Base-by-base conservation (phyloP, 1,284 basidiomycete genomes). In the Pulchroboletus neoregius region DNA sequence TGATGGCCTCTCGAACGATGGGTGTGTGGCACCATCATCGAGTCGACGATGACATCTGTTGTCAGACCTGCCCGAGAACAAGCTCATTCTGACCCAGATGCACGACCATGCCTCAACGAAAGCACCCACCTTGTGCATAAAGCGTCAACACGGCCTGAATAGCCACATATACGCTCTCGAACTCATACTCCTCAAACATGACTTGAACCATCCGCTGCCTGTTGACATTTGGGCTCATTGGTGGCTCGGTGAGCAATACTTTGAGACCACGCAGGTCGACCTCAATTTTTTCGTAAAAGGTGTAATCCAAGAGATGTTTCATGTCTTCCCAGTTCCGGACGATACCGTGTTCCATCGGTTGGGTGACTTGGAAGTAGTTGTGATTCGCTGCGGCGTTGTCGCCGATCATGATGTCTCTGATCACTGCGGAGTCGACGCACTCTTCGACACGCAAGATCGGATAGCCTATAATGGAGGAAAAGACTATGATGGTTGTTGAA, bases 291-390 rank as follows among this genome's bases (percentile, higher is more conserved):
- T 97, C 91, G 64, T 92, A 78, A 68, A 99, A 99, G 2, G 95
- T 99, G 68, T 99, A 98, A 71, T 99, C 86, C 96, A 95, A 99
- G 11, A 99, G 76, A 61, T 94, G 83, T 63, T 87, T 87, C 96
- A 99, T 99, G 70, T 99, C 96, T 62, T 93, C 91, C 94, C 95
- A 99, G 71, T 99, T 96, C 62, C 89, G 87, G 46, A 99, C 87
- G 68, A 99, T 96, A 47, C 96, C 96, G 70, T 99, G 96, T 68
- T 99, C 96, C 91, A 99, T 94, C 3, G 96, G 95, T 62, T 99
- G 95, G 2, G 92, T 90, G 46, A 99, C 80, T 70, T 99, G 95
- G 24, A 99, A 82, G 72, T 91, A 98, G 64, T 91, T 95, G 40
- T 95, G 87, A 67, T 93, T 88, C 69, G 87, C 81, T 35, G 91